These are phyloP conservation scores for Fusarium solani-melongenae DNA, from an alignment of 2,329 filamentous ascomycete species.

Conservation along the genomic window DNA sequence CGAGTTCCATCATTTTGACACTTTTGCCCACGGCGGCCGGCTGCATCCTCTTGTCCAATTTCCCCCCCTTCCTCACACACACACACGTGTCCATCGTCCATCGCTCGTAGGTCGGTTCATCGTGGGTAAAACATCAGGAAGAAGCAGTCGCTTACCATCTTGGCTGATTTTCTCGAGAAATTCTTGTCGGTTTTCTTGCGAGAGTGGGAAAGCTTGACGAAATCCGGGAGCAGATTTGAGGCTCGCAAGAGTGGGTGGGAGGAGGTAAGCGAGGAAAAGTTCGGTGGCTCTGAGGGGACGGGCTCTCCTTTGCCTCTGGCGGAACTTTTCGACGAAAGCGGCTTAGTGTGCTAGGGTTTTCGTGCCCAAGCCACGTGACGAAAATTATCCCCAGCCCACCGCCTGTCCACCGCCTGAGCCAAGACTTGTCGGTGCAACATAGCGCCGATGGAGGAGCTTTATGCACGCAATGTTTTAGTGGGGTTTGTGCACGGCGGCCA, in stretches of 20 bases:
- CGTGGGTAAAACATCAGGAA: conserved; percentile 27
- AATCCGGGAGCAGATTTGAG: conserved; percentile 68
- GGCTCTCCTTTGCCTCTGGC: conserved; percentile 48
- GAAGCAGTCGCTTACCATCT: conserved; percentile 71
- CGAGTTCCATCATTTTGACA: conserved; percentile 31
- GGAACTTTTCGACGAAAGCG: conserved; percentile 52
- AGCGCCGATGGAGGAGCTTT: conserved; percentile 27
- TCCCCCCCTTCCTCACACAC: conserved; percentile 31
- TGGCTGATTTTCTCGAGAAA: conserved; percentile 66
- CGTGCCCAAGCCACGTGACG: conserved; percentile 52
- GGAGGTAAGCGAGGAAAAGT: conserved; percentile 63
- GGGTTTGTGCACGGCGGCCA: conserved; percentile 23
- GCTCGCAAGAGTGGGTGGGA: conserved; percentile 60
- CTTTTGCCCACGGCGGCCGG: conserved; percentile 30
- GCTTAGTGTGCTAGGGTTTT: conserved; percentile 54
- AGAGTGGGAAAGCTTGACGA: conserved; percentile 61
- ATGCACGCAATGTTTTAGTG: conserved; percentile 30
- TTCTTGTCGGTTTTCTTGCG: conserved; percentile 57
- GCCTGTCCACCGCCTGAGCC: conserved; percentile 6
- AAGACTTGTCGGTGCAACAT: conserved; percentile 29
- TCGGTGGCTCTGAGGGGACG: conserved; percentile 53
- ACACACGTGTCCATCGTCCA: conserved; percentile 33
- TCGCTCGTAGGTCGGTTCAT: conserved; percentile 35
- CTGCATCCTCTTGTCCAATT: conserved; percentile 25
- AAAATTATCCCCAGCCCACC: not conserved